phyloP scores from a whole-genome alignment of 2,329 filamentous ascomycete species.

The Colletotrichum destructivum region DNA sequence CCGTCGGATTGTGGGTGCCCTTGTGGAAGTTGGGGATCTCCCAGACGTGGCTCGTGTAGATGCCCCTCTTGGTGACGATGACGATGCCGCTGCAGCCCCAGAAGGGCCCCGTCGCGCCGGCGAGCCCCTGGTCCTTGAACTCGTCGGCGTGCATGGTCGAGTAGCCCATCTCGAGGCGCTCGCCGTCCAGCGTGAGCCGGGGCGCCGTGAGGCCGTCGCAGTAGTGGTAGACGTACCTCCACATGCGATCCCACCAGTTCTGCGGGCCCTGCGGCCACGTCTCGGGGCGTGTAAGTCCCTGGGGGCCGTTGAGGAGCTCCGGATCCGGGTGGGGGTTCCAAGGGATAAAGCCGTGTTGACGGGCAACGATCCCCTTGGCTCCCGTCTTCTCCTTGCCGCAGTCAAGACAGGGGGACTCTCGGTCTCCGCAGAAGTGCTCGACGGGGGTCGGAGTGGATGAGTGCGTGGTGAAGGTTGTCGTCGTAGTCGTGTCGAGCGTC shows the following conservation, averaged over 20 bases:
- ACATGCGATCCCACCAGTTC: constrained; percentile 54
- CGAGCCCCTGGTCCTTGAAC: neutral
- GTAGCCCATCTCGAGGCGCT: constrained; percentile 10
- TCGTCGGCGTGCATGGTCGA: constrained; percentile 26
- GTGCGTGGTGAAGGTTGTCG: constrained; percentile 20
- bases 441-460: neutral
- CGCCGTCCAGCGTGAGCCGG: neutral
- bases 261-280: constrained; percentile 42
- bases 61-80: constrained; percentile 26
- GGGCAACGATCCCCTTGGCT: neutral
- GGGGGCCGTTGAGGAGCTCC: neutral
- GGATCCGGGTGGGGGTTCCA: constrained; percentile 7
- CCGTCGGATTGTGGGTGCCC: neutral
- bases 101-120: constrained; percentile 29
- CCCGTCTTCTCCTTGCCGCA: neutral
- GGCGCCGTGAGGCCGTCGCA: constrained; percentile 7
- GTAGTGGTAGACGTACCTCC: constrained; percentile 51
- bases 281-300: constrained; percentile 4
- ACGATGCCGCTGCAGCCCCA: constrained; percentile 38
- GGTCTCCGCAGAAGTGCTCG: constrained; percentile 13
- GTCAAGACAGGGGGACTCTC: neutral
- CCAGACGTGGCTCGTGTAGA: constrained; percentile 38
- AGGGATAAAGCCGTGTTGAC: neutral
- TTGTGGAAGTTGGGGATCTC: constrained; percentile 30
- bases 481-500: constrained; percentile 19